These are phyloP conservation scores for Pseudonitzschia multistriata DNA, from an alignment of 108 stramenopile genomes.

Conservation along the genomic window DNA sequence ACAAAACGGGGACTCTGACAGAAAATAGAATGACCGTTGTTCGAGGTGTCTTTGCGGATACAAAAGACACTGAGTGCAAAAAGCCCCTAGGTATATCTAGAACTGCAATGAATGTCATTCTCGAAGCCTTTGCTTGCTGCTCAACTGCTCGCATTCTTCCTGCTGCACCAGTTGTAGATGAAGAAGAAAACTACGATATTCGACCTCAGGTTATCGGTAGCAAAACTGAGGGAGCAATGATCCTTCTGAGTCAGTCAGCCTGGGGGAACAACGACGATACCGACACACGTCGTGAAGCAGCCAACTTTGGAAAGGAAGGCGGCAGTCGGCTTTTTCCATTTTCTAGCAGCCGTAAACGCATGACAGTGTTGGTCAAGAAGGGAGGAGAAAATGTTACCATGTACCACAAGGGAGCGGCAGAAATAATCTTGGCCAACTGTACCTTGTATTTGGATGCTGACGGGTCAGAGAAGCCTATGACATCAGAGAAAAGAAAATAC, in stretches of 20 bases:
- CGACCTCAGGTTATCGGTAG: conserved; percentile 60
- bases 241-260: conserved; percentile 47
- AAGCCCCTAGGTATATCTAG: conserved; percentile 29
- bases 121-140: conserved; percentile 62
- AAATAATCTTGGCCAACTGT: conserved; percentile 58
- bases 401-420: conserved; percentile 79
- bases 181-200: conserved; percentile 36
- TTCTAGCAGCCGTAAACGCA: conserved; percentile 58
- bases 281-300: conserved; percentile 43
- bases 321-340: conserved; percentile 71
- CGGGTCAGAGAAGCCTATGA: conserved; percentile 54
- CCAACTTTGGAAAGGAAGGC: conserved; percentile 57
- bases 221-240: conserved; percentile 74
- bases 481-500: conserved; percentile 44
- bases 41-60: conserved; percentile 56
- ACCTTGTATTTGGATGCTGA: conserved; percentile 52
- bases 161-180: conserved; percentile 22
- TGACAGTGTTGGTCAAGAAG: conserved; percentile 64
- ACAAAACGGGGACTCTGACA: conserved; percentile 89
- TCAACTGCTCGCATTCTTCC: conserved; percentile 56
- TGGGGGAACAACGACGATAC: conserved; percentile 53
- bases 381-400: conserved; percentile 40
- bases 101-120: conserved; percentile 42
- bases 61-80: conserved; percentile 39
- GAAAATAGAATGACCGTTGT: conserved; percentile 90